A percentile compares a stretch with the other conserved stretches of the same genome.
Evolutionary conservation across 1,284 basidiomycete genomes (phyloP).

Genomic region (Cutaneotrichosporon sp.): DNA sequence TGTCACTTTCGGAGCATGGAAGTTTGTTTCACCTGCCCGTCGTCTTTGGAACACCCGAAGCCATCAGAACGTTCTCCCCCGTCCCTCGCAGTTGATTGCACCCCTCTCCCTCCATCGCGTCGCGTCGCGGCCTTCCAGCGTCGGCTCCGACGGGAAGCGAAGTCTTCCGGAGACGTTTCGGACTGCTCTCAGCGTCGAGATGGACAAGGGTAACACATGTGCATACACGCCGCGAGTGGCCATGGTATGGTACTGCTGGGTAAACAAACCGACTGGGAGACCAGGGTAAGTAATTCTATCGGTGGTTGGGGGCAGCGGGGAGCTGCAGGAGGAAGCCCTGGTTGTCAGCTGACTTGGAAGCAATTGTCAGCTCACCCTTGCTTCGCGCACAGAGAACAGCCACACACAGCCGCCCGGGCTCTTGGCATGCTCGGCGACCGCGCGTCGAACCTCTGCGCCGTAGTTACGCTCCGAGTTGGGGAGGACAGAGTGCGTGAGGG

Average conservation of each 20-base stretch:
- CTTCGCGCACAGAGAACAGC: conserved; percentile 63
- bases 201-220: not conserved
- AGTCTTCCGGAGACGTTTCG: too few species aligned
- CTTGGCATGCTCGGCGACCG: conserved; percentile 24
- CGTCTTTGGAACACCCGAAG: too few species aligned
- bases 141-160: too few species aligned
- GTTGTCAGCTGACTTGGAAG: not conserved
- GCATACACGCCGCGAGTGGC: not conserved
- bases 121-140: too few species aligned
- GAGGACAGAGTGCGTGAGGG: conserved; percentile 25
- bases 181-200: too few species aligned
- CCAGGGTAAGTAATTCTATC: not conserved
- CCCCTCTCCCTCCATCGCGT: too few species aligned
- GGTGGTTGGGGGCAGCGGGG: not conserved
- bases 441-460: conserved; percentile 36
- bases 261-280: not conserved
- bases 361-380: conserved; percentile 23
- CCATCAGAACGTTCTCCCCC: too few species aligned
- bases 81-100: too few species aligned
- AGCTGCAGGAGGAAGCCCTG: conserved; percentile 22
- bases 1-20: too few species aligned
- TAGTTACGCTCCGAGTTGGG: conserved; percentile 37
- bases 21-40: too few species aligned
- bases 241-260: too few species aligned
- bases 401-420: conserved; percentile 31